Percentiles rank a stretch among this genome's conserved stretches.
Conservation (phyloP, 2,329 filamentous ascomycete species). For the Lecanosticta acicola region DNA sequence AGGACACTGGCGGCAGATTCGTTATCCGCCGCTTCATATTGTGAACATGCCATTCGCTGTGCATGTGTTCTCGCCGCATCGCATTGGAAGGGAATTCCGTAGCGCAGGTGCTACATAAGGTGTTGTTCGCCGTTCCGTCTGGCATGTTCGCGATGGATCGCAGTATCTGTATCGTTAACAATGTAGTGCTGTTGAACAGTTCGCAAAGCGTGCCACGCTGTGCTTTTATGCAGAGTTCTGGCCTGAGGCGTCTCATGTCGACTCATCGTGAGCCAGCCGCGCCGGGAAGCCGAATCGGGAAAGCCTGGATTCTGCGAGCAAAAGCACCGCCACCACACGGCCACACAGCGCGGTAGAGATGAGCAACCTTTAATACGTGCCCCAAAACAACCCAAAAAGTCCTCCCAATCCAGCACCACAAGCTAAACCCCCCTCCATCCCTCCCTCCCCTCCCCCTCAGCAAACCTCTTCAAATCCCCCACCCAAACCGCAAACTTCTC, state of each 20-base stretch:
- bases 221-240: background rate
- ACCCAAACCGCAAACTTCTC: conserved; percentile 27
- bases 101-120: conserved; percentile 16
- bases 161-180: background rate
- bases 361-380: background rate
- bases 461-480: conserved; percentile 24
- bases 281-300: too few species aligned
- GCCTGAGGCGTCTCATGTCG: background rate
- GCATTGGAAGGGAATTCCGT: conserved; percentile 8
- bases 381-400: background rate
- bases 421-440: too few species aligned
- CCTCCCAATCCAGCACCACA: too few species aligned
- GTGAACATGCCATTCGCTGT: conserved; percentile 16
- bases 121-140: background rate
- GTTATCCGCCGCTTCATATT: conserved; percentile 15
- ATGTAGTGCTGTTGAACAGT: too few species aligned
- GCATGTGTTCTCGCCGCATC: conserved; percentile 16
- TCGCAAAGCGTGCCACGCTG: background rate
- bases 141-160: background rate
- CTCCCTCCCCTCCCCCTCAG: conserved; percentile 10
- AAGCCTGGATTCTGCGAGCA: too few species aligned
- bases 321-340: background rate
- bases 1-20: conserved; percentile 9
- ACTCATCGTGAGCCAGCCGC: conserved; percentile 3
- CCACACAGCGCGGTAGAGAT: background rate